Conservation (phyloP, 768 basidiomycete genomes). For the Boletellus emodensis region DNA sequence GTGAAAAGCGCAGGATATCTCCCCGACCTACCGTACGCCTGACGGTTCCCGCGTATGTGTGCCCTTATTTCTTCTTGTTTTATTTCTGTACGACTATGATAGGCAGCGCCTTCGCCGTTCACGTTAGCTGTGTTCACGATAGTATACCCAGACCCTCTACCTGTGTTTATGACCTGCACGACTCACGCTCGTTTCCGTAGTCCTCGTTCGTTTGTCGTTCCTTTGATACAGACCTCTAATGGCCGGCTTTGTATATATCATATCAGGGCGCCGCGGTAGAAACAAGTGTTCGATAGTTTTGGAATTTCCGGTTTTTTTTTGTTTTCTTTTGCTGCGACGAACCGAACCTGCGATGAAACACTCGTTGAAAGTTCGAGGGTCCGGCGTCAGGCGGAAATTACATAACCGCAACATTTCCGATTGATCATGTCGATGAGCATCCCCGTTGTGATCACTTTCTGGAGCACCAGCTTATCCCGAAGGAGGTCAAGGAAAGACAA, state of each 20-base stretch:
- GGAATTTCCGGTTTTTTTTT: neutral
- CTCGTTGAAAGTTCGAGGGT: too few species aligned
- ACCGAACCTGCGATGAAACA: too few species aligned
- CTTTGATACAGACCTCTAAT: constrained; percentile 6
- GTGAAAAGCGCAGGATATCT: constrained; percentile 29
- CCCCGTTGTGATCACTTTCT: too few species aligned
- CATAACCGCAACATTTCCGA: too few species aligned
- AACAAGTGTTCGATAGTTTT: neutral
- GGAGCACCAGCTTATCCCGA: too few species aligned
- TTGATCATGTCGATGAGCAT: too few species aligned
- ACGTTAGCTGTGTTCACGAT: constrained; percentile 13
- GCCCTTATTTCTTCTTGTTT: neutral
- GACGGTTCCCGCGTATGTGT: neutral
- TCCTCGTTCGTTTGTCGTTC: constrained; percentile 17
- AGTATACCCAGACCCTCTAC: constrained; percentile 19
- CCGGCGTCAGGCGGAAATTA: too few species aligned
- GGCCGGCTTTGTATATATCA: constrained; percentile 1
- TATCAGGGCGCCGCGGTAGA: neutral
- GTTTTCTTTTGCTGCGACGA: too few species aligned
- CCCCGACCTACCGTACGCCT: constrained; percentile 24
- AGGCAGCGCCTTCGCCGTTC: constrained; percentile 18
- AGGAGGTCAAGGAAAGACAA: too few species aligned
- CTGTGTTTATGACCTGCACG: constrained; percentile 11
- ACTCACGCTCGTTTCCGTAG: constrained; percentile 21
- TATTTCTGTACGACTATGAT: constrained; percentile 15